Percentiles rank a stretch among this genome's conserved stretches.
phyloP scores from a whole-genome alignment of 2,329 filamentous ascomycete genomes.

The Xylariaceae sp. region DNA sequence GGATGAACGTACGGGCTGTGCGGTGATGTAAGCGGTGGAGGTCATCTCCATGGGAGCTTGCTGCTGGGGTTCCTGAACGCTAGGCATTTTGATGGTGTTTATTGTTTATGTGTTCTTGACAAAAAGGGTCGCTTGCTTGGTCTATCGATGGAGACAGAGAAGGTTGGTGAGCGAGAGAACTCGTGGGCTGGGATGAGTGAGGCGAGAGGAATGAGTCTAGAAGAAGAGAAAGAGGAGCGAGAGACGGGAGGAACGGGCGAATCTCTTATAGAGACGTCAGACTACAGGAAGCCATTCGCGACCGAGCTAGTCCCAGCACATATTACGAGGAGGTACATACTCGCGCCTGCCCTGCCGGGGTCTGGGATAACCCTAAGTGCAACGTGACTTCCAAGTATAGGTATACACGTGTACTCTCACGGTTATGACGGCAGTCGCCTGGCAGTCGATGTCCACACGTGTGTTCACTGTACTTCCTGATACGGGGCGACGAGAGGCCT shows the following conservation, averaged over 20 bases:
- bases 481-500: no score
- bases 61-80: conserved; percentile 38
- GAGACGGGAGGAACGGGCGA: neutral
- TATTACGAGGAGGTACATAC: no score
- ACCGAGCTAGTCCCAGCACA: neutral
- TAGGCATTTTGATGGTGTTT: conserved; percentile 32
- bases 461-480: neutral
- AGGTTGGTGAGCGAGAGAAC: neutral
- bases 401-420: neutral
- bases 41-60: conserved; percentile 41
- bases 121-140: neutral
- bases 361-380: neutral
- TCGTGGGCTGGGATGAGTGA: neutral
- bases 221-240: neutral
- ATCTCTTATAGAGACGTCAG: neutral
- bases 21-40: conserved; percentile 33
- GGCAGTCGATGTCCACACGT: neutral
- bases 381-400: neutral
- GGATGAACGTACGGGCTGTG: conserved; percentile 38
- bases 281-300: neutral
- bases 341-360: no score
- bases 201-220: neutral
- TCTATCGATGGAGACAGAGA: neutral
- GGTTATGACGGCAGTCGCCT: neutral
- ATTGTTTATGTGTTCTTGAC: no score